Evolutionary conservation across 768 basidiomycete genomes (phyloP).

Genomic region (Collybiopsis confluens): DNA sequence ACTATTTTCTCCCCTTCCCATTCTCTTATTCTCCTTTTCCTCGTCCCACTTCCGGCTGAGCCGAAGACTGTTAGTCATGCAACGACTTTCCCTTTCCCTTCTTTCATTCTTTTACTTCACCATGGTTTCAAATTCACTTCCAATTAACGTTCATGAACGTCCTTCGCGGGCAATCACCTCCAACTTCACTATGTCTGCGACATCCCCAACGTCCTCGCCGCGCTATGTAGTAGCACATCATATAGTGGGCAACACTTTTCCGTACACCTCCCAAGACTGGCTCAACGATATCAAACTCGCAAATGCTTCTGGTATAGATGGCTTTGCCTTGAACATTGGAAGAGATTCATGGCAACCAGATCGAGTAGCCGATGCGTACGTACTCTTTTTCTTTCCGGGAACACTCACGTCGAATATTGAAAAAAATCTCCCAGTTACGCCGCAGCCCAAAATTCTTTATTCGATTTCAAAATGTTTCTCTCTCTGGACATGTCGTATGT

Average conservation of each 20-base stretch:
- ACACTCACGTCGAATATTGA: neutral
- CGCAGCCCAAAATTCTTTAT: slow-evolving; percentile 47
- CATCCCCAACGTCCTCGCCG: neutral
- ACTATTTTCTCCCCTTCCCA: too few species aligned
- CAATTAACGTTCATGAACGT: neutral
- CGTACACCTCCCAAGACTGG: slow-evolving; percentile 57
- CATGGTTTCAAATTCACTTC: neutral
- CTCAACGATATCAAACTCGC: slow-evolving; percentile 47
- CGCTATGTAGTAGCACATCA: slow-evolving; percentile 17
- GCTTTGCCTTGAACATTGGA: slow-evolving; percentile 60
- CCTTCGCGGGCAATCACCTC: neutral
- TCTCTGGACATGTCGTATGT: slow-evolving; percentile 79
- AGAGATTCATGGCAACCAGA: slow-evolving; percentile 46
- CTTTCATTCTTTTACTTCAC: neutral
- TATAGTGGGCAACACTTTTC: slow-evolving; percentile 70
- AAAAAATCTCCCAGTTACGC: slow-evolving; percentile 50
- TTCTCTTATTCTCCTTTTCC: neutral
- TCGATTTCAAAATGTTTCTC: slow-evolving; percentile 68
- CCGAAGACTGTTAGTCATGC: neutral
- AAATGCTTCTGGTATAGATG: slow-evolving; percentile 48
- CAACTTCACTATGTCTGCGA: neutral
- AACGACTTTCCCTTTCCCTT: neutral
- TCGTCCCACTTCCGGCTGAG: neutral
- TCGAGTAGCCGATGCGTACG: slow-evolving; percentile 44
- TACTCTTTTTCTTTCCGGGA: neutral